phyloP scores from a whole-genome alignment of 495 filamentous ascomycete species.

The Xylaria bambusicola region DNA sequence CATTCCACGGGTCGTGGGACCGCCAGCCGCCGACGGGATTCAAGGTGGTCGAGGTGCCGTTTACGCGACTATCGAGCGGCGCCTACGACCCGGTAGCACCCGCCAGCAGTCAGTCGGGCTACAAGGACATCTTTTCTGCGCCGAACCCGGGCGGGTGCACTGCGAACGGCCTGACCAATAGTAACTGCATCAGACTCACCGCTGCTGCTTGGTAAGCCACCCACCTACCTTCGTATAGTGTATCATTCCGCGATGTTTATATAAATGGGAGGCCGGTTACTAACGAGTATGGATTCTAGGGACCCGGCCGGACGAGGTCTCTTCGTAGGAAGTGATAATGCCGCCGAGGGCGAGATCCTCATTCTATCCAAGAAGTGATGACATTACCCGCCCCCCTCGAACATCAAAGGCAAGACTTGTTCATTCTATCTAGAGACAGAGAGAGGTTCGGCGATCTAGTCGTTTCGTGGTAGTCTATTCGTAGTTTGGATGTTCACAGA shows the following conservation, averaged over 20 bases:
- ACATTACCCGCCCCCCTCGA: background rate
- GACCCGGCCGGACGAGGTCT: conserved; percentile 41
- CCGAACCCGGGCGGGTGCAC: conserved; percentile 39
- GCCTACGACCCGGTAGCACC: conserved; percentile 42
- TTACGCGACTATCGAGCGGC: conserved; percentile 33
- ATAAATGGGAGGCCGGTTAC: no score
- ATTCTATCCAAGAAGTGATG: conserved; percentile 27
- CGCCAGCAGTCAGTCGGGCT: conserved; percentile 37
- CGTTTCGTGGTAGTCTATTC: no score
- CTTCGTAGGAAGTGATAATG: conserved; percentile 45
- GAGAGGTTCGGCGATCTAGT: no score
- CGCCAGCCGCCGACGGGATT: conserved; percentile 43
- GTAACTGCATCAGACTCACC: conserved; percentile 41
- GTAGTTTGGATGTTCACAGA: no score
- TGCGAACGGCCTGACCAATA: conserved; percentile 40
- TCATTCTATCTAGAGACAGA: no score
- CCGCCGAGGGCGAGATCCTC: conserved; percentile 42
- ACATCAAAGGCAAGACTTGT: no score
- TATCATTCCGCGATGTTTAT: no score
- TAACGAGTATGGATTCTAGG: background rate
- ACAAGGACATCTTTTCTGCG: conserved; percentile 39
- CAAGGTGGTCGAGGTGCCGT: conserved; percentile 44
- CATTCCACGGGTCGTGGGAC: conserved; percentile 63
- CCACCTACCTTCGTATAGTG: no score
- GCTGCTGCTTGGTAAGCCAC: conserved; percentile 30